These are phyloP conservation scores for Neotropicomus parvogracilis DNA, from an alignment of 1,284 basidiomycete species.

Conservation along the genomic window DNA sequence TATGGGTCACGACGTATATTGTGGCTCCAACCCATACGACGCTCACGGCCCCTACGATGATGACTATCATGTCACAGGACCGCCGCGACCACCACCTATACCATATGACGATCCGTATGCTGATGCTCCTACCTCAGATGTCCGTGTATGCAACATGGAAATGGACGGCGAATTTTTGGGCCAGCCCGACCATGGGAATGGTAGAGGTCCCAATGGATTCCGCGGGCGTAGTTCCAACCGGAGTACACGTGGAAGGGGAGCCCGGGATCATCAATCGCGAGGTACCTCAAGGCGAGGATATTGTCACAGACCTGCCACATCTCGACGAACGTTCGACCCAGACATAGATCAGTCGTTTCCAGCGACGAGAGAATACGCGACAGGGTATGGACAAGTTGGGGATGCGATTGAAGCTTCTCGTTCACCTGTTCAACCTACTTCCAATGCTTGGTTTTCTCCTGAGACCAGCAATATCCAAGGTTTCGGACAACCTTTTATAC, in stretches of 20 bases:
- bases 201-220: slow-evolving; percentile 1
- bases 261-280: slow-evolving; percentile 17
- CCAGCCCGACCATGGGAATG: slow-evolving; percentile 27
- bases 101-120: slow-evolving; percentile 78
- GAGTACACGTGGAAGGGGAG: slow-evolving; percentile 21
- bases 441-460: slow-evolving; percentile 19
- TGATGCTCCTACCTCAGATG: slow-evolving; percentile 39
- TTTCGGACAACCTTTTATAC: slow-evolving; percentile 48
- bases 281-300: slow-evolving; percentile 16
- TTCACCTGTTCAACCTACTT: slow-evolving; percentile 13
- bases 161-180: slow-evolving; percentile 5
- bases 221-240: slow-evolving; percentile 39
- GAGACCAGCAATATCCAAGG: slow-evolving; percentile 14
- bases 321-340: slow-evolving; percentile 30
- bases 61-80: slow-evolving; percentile 46
- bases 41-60: slow-evolving; percentile 63
- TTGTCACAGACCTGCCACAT: slow-evolving; percentile 8
- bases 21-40: slow-evolving; percentile 57
- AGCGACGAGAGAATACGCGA: slow-evolving; percentile 46
- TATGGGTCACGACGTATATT: slow-evolving; percentile 42
- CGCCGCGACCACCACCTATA: slow-evolving; percentile 56
- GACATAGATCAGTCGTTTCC: slow-evolving; percentile 36
- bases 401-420: slow-evolving; percentile 21
- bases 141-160: slow-evolving; percentile 2
- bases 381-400: slow-evolving; percentile 40